Evolutionary conservation across 2,329 filamentous ascomycete species (phyloP), one percentile per base, ranked within the genome.

Genomic region (Cadophora malorum): DNA sequence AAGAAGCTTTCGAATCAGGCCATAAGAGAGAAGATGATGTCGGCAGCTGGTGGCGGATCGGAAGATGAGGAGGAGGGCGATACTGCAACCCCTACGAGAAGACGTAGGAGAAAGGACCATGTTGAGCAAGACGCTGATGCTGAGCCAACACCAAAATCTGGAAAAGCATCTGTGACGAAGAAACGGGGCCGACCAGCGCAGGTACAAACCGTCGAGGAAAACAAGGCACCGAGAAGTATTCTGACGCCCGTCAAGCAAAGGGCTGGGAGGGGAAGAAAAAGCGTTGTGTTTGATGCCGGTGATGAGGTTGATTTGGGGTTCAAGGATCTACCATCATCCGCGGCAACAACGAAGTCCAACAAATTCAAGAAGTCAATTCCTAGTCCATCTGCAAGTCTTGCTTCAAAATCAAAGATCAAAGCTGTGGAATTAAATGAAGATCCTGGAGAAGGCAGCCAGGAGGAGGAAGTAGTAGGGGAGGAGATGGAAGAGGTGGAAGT

Each of bases 221-320:
- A 58, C 25, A 31, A 52, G 19, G 31, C 47, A 23, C 80, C 84
- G 10, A 88, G 85, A 74, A 81, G 86, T 8, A 90, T 89, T 65
- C 75, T 89, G 52, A 84, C 85, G 2, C 86, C 88, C 3, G 80
- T 80, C 21, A 86, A 84, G 76, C 78, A 74, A 53, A 70, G 68
- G 9, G 33, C 23, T 58, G 77, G 76, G 49, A 77, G 81, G 73
- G 71, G 79, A 62, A 81, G 78, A 16, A 90, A 89, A 76, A 88
- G 78, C 70, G 87, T 89, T 16, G 83, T 81, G 0, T 90, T 89
- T 72, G 80, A 83, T 19, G 72, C 71, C 10, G 69, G 76, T 31
- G 79, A 80, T 12, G 84, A 86, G 56, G 76, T 86, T 0, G 73
- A 77, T 56, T 49, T 76, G 28, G 84, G 81, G 60, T 86, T 88